A percentile compares a stretch with the other conserved stretches of the same genome.
Evolutionary conservation across 768 basidiomycete genomes (phyloP).

Genomic region (Macrolepiota dolichaula): DNA sequence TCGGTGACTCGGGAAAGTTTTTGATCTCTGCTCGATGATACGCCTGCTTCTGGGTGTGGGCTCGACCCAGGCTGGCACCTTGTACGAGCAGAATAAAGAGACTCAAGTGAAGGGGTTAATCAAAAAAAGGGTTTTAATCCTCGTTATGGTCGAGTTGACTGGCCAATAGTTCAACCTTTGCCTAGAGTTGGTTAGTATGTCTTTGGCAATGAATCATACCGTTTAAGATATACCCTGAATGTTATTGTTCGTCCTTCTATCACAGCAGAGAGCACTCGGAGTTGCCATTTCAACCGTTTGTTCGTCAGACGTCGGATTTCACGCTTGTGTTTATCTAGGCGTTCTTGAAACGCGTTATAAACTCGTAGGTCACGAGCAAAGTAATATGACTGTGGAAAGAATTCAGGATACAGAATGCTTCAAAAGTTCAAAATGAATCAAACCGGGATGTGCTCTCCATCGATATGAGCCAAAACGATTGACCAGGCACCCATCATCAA

Average conservation of each 20-base stretch:
- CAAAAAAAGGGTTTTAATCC: slow-evolving; percentile 8
- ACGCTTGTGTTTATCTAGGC: slow-evolving; percentile 38
- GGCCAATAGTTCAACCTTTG: slow-evolving; percentile 25
- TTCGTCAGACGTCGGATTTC: slow-evolving; percentile 46
- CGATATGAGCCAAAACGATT: slow-evolving; percentile 52
- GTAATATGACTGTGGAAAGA: slow-evolving; percentile 62
- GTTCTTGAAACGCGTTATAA: slow-evolving; percentile 64
- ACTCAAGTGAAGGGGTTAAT: not conserved
- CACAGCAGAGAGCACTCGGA: slow-evolving; percentile 57
- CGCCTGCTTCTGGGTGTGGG: slow-evolving; percentile 57
- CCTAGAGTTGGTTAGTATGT: slow-evolving; percentile 1
- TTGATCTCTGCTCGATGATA: slow-evolving; percentile 74
- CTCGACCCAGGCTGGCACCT: slow-evolving; percentile 72
- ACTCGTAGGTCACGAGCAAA: slow-evolving; percentile 93
- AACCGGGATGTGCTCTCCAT: slow-evolving; percentile 72
- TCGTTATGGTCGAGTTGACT: slow-evolving; percentile 15
- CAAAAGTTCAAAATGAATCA: slow-evolving; percentile 17
- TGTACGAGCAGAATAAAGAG: slow-evolving; percentile 53
- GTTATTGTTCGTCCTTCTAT: slow-evolving; percentile 66
- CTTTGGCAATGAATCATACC: not conserved
- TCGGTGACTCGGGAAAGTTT: slow-evolving; percentile 15
- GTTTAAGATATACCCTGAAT: slow-evolving; percentile 49
- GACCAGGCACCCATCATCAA: slow-evolving; percentile 83
- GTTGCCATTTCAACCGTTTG: slow-evolving; percentile 67
- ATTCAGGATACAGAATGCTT: not conserved